Percentiles rank a stretch among this genome's conserved stretches.
Conservation (phyloP, 2,329 filamentous ascomycete genomes). For the Ophiostoma triangulosporum region DNA sequence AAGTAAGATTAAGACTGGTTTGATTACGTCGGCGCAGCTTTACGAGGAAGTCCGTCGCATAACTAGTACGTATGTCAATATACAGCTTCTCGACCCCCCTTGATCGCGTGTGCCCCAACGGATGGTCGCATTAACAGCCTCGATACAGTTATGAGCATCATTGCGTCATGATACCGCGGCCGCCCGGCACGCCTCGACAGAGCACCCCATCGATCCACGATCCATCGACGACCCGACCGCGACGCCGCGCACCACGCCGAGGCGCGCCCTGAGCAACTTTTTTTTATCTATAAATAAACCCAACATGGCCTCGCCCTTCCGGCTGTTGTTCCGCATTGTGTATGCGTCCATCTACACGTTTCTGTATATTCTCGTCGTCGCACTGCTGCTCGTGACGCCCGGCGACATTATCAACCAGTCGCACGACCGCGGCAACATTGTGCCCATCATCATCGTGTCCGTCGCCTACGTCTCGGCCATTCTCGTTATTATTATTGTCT, state of each 20-base stretch:
- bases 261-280: background rate
- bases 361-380: slow-evolving; percentile 58
- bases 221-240: background rate
- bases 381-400: slow-evolving; percentile 66
- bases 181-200: background rate
- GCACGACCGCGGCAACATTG: slow-evolving; percentile 48
- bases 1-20: too few species aligned
- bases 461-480: slow-evolving; percentile 63
- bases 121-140: background rate
- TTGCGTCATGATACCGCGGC: slow-evolving; percentile 6
- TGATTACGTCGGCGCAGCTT: too few species aligned
- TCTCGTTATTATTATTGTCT: slow-evolving; percentile 59
- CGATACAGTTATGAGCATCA: background rate
- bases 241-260: background rate
- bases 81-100: too few species aligned
- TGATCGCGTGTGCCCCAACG: too few species aligned
- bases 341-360: slow-evolving; percentile 68
- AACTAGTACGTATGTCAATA: too few species aligned
- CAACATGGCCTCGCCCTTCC: slow-evolving; percentile 17
- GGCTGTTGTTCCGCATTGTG: slow-evolving; percentile 60
- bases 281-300: background rate
- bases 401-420: slow-evolving; percentile 71
- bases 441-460: slow-evolving; percentile 73
- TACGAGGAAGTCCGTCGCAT: too few species aligned
- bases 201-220: background rate